These are phyloP conservation scores for Thalassiosira profunda DNA, from an alignment of 108 stramenopile genomes.

Conservation along the genomic window DNA sequence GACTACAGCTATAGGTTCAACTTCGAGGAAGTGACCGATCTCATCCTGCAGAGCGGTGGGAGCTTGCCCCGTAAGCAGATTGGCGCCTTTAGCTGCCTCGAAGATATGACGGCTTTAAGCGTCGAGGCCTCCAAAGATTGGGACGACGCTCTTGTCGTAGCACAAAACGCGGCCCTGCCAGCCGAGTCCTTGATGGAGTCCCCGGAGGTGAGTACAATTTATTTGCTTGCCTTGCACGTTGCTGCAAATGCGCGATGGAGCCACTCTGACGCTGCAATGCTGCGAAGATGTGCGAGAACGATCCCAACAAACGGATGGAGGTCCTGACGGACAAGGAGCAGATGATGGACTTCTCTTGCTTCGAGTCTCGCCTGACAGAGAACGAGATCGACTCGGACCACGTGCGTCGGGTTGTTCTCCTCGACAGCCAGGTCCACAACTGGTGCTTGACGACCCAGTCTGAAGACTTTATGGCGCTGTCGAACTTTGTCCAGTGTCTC, in stretches of 20 bases:
- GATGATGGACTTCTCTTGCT: conserved; percentile 5
- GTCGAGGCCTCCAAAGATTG: conserved; percentile 5
- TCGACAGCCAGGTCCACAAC: conserved; percentile 7
- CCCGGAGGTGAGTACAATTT: too few relatives aligned
- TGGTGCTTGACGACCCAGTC: neutral
- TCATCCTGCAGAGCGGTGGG: conserved; percentile 9
- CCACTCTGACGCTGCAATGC: too few relatives aligned
- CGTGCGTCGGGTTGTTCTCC: neutral
- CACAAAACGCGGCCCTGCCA: conserved; percentile 5
- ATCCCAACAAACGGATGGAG: conserved; percentile 1
- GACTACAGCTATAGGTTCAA: neutral
- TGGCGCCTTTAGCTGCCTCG: neutral
- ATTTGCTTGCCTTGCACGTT: too few relatives aligned
- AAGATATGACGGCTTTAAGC: conserved; percentile 1
- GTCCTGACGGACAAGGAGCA: conserved; percentile 3
- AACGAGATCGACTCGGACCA: conserved; percentile 10
- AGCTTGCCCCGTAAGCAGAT: neutral
- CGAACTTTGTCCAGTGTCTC: neutral
- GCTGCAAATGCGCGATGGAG: too few relatives aligned
- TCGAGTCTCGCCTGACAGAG: conserved; percentile 8
- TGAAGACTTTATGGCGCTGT: neutral
- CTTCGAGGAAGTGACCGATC: neutral
- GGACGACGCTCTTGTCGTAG: conserved; percentile 6
- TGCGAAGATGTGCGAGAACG: neutral
- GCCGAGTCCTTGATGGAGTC: conserved; percentile 13